Base-by-base conservation (phyloP, 169 alveolate species). In the Eimeria brunetti region DNA sequence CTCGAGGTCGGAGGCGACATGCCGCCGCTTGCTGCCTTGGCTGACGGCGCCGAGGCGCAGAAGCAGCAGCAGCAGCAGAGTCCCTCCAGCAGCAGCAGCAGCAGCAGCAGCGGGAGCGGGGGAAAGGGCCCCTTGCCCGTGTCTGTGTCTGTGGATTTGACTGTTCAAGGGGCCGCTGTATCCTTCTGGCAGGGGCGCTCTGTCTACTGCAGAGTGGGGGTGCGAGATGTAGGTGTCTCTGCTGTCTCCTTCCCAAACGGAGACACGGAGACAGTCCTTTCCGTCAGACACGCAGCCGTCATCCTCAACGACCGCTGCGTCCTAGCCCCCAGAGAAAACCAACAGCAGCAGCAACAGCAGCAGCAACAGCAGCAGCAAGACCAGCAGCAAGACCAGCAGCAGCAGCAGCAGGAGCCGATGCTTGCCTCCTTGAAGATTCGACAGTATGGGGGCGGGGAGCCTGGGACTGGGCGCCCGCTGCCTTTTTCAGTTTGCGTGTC, bases 301-400 rank as follows among this genome's bases (percentile, higher is more conserved):
- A 83, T 83, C 38, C 90, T 83, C 71, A 83, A 56, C 44, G 90
- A 58, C 75, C 90, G 90, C 64, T 83, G 90, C 49, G 90, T 83
- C 49, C 27, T 83, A 36, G 90, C 90, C 30, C 90, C 90, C 75
- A 51, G 90, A 83, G 90, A 83, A 58, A 27, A 53, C 51, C 71
- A 49, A 49, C 60, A 75, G 84, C 60, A 75, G 71, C 33, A 49
- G 24, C n/a, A 22, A 16, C 67, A 83, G 67, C 76, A 71, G 30
- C 53, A 71, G 53, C 67, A 44, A 64, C 44, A 46, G 88, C 85
- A 22, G 36, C 33, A 75, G 20, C 22, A 75, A 24, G 36, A 38
- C 36, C 51, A 41, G 46, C 51, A 36, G 46, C 80, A 69, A 0
- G 80, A 69, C 49, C 64, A 41, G 67, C 64, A 78, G 69, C 27